Evolutionary conservation across 306 rosid genomes (phyloP), one percentile per base, ranked within the genome.

Genomic region (Inga leiocalycina): DNA sequence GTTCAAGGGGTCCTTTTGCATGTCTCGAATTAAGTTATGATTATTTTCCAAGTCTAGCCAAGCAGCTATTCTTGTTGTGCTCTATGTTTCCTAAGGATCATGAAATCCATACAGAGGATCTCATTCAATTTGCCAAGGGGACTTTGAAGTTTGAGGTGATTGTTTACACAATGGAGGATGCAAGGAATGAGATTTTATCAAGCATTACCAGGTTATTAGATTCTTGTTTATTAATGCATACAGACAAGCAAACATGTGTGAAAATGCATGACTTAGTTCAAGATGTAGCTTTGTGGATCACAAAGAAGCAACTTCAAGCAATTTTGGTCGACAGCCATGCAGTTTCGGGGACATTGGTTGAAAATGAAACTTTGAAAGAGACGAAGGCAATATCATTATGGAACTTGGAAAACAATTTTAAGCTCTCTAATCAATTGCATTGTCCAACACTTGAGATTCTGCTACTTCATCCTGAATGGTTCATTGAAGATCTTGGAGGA

Each of bases 171-270:
- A 45, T 78, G 32, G 74, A 30, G 0, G 48, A 48, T 0, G 12
- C 49, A 66, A 64, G 81, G 62, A 0, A 14, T 5, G 30, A 65
- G 43, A 34, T 78, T 19, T 6, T 0, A 16, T 35, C 2, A 17
- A 73, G 65, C 3, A 0, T 78, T 2, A 17, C 46, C 24, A 17
- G 0, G 13, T 61, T 78, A 9, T 16, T 64, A 16, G 64, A 46
- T 65, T 65, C 48, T 46, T 78, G 46, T 78, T 12, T 78, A 32
- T 14, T 78, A 2, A 48, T 66, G 17, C 13, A 17, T 16, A 19
- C 8, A 4, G 1, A 0, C 11, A 0, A 0, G 0, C 16, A 20
- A 32, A 2, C 64, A 57, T n/a, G 4, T 20, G 64, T 57, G 2
- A 79, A 34, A 48, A 51, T 67, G 65, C 82, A 79, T 34, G 75